Conservation (phyloP, 2,329 filamentous ascomycete genomes). For the Aureobasidium subglaciale region DNA sequence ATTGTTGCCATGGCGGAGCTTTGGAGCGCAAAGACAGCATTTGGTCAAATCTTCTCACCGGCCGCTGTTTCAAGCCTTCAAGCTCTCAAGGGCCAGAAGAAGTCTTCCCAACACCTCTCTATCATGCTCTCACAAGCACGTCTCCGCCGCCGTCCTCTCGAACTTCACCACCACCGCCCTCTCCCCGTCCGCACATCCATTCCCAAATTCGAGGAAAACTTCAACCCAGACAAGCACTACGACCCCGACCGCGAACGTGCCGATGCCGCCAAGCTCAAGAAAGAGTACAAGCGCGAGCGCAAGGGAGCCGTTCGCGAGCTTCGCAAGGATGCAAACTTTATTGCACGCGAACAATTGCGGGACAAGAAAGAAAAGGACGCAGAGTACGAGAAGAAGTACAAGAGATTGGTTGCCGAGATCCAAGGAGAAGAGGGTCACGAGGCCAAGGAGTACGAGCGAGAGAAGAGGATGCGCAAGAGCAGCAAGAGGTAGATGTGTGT, state of each 20-base stretch:
- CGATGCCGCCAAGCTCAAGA: constrained; percentile 74
- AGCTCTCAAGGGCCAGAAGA: constrained; percentile 25
- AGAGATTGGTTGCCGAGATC: constrained; percentile 84
- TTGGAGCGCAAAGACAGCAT: constrained; percentile 68
- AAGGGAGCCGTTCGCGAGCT: constrained; percentile 94
- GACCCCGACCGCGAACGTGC: constrained; percentile 87
- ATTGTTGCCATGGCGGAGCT: constrained; percentile 61
- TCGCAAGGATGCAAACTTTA: constrained; percentile 89
- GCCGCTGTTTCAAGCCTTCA: constrained; percentile 32
- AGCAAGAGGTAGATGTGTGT: constrained; percentile 36
- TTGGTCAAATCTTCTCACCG: constrained; percentile 71
- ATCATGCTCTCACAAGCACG: constrained; percentile 55
- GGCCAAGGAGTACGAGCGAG: constrained; percentile 80
- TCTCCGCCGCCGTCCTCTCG: constrained; percentile 66
- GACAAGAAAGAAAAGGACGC: constrained; percentile 91
- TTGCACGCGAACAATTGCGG: constrained; percentile 80
- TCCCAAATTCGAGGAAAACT: constrained; percentile 93
- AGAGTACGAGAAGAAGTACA: constrained; percentile 95
- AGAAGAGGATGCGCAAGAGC: constrained; percentile 70
- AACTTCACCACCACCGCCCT: constrained; percentile 82
- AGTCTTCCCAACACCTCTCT: constrained; percentile 55
- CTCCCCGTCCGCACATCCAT: constrained; percentile 81
- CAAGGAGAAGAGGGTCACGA: constrained; percentile 87
- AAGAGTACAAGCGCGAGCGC: constrained; percentile 88
- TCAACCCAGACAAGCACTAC: constrained; percentile 94